phyloP scores from a whole-genome alignment of 2,329 filamentous ascomycete genomes.

The Arachnopeziza araneosa region DNA sequence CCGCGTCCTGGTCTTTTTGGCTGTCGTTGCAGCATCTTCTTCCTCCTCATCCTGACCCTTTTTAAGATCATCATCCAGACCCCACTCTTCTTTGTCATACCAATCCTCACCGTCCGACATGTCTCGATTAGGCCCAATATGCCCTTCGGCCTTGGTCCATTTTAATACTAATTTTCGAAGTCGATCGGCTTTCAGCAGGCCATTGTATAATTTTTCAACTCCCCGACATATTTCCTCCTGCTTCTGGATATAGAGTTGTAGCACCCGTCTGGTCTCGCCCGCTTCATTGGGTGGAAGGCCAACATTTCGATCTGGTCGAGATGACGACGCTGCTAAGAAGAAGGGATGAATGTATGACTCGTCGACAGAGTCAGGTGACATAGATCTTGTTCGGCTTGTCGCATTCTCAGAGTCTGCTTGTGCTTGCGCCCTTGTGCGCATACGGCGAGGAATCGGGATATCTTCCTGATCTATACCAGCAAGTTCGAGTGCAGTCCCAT shows the following conservation, averaged over 20 bases:
- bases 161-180: slow-evolving; percentile 65
- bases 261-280: slow-evolving; percentile 67
- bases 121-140: slow-evolving; percentile 56
- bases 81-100: slow-evolving; percentile 81
- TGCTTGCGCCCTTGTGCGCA: slow-evolving; percentile 50
- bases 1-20: slow-evolving; percentile 44
- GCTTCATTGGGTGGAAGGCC: slow-evolving; percentile 69
- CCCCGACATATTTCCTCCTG: slow-evolving; percentile 78
- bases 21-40: slow-evolving; percentile 53
- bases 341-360: slow-evolving; percentile 65
- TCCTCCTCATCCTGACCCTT: slow-evolving; percentile 82
- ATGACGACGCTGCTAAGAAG: slow-evolving; percentile 59
- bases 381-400: slow-evolving; percentile 29
- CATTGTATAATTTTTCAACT: slow-evolving; percentile 60
- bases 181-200: slow-evolving; percentile 67
- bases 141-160: slow-evolving; percentile 75
- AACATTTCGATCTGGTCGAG: slow-evolving; percentile 62
- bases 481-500: slow-evolving; percentile 8
- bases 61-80: slow-evolving; percentile 65
- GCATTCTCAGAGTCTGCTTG: slow-evolving; percentile 37
- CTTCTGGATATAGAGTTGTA: slow-evolving; percentile 76
- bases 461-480: slow-evolving; percentile 36
- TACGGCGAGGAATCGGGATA: slow-evolving; percentile 41
- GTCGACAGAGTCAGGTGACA: slow-evolving; percentile 39
- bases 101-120: slow-evolving; percentile 88